Percentiles rank a stretch among this genome's conserved stretches.
Conservation (phyloP, 2,329 filamentous ascomycete genomes). For the Simplicillium aogashimaense region DNA sequence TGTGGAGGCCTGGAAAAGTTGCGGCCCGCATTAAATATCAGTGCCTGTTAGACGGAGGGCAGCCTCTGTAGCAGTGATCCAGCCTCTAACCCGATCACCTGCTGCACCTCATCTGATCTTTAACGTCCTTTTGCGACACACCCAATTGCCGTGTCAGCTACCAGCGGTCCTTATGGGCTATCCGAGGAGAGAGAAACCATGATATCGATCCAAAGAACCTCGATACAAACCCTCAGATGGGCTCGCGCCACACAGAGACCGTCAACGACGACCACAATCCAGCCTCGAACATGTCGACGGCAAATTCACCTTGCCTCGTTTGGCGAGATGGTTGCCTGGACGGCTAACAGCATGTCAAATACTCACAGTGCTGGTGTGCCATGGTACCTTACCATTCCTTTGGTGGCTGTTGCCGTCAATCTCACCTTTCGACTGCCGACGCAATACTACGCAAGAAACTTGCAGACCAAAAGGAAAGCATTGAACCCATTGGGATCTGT, state of each 20-base stretch:
- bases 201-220: no score
- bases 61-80: no score
- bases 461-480: constrained; percentile 17
- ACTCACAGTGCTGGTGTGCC: constrained; percentile 36
- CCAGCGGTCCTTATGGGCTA: no score
- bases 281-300: background rate
- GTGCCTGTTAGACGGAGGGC: no score
- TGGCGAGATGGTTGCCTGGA: constrained; percentile 11
- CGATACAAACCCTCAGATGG: no score
- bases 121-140: no score
- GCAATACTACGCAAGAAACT: constrained; percentile 26
- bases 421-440: constrained; percentile 36
- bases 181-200: no score
- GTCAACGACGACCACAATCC: background rate
- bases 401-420: constrained; percentile 37
- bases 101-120: no score
- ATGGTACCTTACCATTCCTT: constrained; percentile 45
- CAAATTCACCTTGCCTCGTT: background rate
- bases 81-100: no score
- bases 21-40: background rate
- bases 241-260: no score
- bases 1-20: background rate
- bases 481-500: constrained; percentile 19
- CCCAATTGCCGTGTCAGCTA: no score
- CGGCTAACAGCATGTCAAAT: constrained; percentile 31